Percentiles rank a stretch among this genome's conserved stretches.
Evolutionary conservation across 805 yeast genomes (phyloP).

Genomic region (Candida bentonensis): DNA sequence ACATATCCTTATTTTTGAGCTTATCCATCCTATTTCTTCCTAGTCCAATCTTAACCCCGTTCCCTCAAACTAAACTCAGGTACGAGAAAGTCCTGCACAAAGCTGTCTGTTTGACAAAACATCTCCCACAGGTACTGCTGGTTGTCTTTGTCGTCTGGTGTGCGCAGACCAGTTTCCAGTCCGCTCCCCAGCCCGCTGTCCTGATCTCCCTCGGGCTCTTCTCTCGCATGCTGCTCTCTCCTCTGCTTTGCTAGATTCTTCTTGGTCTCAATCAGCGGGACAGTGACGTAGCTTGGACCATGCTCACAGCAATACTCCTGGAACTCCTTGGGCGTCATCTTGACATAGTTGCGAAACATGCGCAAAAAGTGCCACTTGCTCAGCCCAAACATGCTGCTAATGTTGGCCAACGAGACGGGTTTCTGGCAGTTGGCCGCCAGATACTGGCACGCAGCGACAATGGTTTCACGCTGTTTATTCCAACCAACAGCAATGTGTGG

Average conservation of each 20-base stretch:
- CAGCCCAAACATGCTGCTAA: constrained; percentile 2
- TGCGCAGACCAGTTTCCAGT: no score
- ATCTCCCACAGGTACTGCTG: no score
- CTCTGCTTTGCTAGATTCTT: background rate
- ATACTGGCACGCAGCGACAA: constrained; percentile 1
- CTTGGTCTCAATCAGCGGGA: background rate
- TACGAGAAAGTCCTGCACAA: no score
- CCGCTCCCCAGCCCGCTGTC: no score
- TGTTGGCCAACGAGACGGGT: background rate
- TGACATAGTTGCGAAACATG: constrained; percentile 2
- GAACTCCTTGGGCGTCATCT: constrained; percentile 3
- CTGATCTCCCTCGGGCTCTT: no score
- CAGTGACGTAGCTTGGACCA: background rate
- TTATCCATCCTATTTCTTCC: no score
- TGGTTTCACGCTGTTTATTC: constrained; percentile 2
- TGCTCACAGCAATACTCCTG: background rate
- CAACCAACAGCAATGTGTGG: background rate
- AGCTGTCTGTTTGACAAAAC: no score
- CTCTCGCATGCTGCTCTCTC: background rate
- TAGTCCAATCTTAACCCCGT: no score
- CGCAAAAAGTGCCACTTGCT: constrained; percentile 3
- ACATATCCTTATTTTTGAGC: no score
- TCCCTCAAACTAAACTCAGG: no score
- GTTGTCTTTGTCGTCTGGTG: no score
- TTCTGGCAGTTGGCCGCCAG: background rate